Conservation (phyloP, 495 filamentous ascomycete species). For the Articulospora tetracladia region DNA sequence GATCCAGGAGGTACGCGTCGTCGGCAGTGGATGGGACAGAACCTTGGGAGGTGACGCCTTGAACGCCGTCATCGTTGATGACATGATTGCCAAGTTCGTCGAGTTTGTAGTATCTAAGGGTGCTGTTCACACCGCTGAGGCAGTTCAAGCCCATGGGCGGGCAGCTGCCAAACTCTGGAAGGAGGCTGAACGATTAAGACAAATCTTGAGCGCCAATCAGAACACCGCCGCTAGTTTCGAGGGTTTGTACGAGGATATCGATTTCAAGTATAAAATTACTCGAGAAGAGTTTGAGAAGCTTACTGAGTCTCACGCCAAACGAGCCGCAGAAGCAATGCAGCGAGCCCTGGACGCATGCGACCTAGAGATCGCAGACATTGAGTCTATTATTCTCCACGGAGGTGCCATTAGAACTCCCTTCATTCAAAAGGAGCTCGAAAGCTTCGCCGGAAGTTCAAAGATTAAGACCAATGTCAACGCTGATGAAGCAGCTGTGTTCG, state of each 20-base stretch:
- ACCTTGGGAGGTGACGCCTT: slow-evolving; percentile 86
- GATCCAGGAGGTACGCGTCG: slow-evolving; percentile 82
- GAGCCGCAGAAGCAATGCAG: slow-evolving; percentile 66
- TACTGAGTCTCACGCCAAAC: slow-evolving; percentile 60
- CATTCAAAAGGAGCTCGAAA: slow-evolving; percentile 85
- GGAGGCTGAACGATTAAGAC: slow-evolving; percentile 81
- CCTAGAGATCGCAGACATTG: slow-evolving; percentile 70
- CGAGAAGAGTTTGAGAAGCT: slow-evolving; percentile 79
- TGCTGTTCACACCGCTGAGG: slow-evolving; percentile 50
- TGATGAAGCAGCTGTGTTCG: slow-evolving; percentile 95
- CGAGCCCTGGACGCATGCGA: slow-evolving; percentile 71
- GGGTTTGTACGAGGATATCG: slow-evolving; percentile 82
- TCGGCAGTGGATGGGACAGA: slow-evolving; percentile 85
- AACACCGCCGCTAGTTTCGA: slow-evolving; percentile 80
- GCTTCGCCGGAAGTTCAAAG: slow-evolving; percentile 68
- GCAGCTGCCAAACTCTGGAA: slow-evolving; percentile 85
- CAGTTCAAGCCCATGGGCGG: slow-evolving; percentile 72
- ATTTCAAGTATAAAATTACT: slow-evolving; percentile 89
- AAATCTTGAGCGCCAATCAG: slow-evolving; percentile 89
- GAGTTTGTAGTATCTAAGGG: slow-evolving; percentile 67
- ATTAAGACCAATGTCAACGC: slow-evolving; percentile 92
- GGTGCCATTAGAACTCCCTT: slow-evolving; percentile 90
- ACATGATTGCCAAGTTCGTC: slow-evolving; percentile 79
- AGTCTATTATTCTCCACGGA: slow-evolving; percentile 90
- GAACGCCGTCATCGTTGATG: slow-evolving; percentile 80